Evolutionary conservation across 257 asterid species (phyloP).

Genomic region (Lavandula angustifolia): DNA sequence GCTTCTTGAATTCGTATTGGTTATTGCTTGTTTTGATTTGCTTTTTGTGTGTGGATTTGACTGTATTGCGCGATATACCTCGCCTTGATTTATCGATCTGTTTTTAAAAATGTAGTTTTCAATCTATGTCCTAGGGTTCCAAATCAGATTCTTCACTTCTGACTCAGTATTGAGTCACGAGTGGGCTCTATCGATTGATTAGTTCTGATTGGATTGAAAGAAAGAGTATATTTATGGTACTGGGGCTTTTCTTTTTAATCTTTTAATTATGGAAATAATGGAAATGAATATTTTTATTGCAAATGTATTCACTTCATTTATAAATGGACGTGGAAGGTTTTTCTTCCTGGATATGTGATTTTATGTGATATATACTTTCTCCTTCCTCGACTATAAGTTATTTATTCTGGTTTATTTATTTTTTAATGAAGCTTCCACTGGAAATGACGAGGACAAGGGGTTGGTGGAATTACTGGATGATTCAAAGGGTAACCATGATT

Average conservation of each 20-base stretch:
- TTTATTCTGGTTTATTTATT: conserved; percentile 16
- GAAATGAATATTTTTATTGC: neutral
- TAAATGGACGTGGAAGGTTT: conserved; percentile 24
- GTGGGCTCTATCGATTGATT: conserved; percentile 25
- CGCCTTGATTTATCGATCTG: conserved; percentile 48
- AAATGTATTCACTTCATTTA: neutral
- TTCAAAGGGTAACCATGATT: conserved; percentile 60
- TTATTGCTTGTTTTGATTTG: conserved; percentile 29
- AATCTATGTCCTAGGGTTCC: conserved; percentile 48
- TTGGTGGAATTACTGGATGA: conserved; percentile 66
- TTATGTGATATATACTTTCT: neutral
- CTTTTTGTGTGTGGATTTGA: conserved; percentile 33
- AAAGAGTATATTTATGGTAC: too few species aligned
- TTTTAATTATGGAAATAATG: conserved; percentile 5
- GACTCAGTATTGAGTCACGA: conserved; percentile 14
- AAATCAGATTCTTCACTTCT: conserved; percentile 41
- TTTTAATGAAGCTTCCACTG: conserved; percentile 46
- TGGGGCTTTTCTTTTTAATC: neutral
- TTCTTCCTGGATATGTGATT: neutral
- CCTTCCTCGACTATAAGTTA: conserved; percentile 6
- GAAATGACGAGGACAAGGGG: conserved; percentile 75
- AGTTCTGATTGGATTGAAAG: conserved; percentile 13
- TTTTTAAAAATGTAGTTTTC: conserved; percentile 24
- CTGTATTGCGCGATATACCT: conserved; percentile 24
- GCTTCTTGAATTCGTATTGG: neutral